phyloP scores from a whole-genome alignment of 2,329 filamentous ascomycete genomes.

The Dactylella cylindrospora region DNA sequence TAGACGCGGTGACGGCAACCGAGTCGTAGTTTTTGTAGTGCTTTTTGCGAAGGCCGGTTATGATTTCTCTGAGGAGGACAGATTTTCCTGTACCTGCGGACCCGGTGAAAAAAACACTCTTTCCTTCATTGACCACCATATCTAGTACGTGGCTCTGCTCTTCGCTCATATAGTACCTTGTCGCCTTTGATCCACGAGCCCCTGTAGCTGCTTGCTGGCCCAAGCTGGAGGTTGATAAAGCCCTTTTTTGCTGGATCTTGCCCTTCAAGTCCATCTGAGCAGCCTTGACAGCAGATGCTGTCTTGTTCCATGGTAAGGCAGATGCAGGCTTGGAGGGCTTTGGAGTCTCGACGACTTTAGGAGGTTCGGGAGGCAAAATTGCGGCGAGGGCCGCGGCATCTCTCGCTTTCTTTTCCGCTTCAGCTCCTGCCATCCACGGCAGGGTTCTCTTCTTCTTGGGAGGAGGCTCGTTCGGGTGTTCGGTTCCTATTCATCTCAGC shows the following conservation, averaged over 20 bases:
- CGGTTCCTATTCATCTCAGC: neutral
- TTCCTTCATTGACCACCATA: slow-evolving; percentile 73
- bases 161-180: slow-evolving; percentile 30
- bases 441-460: slow-evolving; percentile 25
- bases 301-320: slow-evolving; percentile 68
- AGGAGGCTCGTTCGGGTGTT: slow-evolving; percentile 16
- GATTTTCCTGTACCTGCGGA: slow-evolving; percentile 95
- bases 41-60: slow-evolving; percentile 75
- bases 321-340: slow-evolving; percentile 49
- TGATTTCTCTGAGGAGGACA: slow-evolving; percentile 89
- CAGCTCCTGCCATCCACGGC: slow-evolving; percentile 28
- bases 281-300: slow-evolving; percentile 70
- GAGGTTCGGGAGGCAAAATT: slow-evolving; percentile 12
- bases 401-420: slow-evolving; percentile 19
- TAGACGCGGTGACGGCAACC: slow-evolving; percentile 91
- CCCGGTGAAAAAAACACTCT: slow-evolving; percentile 97
- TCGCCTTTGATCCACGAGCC: slow-evolving; percentile 16
- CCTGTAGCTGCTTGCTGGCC: slow-evolving; percentile 1
- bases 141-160: slow-evolving; percentile 84
- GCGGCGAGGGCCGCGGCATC: slow-evolving; percentile 29
- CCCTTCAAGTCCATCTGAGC: slow-evolving; percentile 36
- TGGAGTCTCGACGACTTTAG: slow-evolving; percentile 20
- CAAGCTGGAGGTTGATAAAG: slow-evolving; percentile 28
- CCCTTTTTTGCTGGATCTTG: slow-evolving; percentile 32
- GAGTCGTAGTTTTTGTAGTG: slow-evolving; percentile 74